Evolutionary conservation across 768 basidiomycete genomes (phyloP).

Genomic region (Cystofilobasidium capitatum): DNA sequence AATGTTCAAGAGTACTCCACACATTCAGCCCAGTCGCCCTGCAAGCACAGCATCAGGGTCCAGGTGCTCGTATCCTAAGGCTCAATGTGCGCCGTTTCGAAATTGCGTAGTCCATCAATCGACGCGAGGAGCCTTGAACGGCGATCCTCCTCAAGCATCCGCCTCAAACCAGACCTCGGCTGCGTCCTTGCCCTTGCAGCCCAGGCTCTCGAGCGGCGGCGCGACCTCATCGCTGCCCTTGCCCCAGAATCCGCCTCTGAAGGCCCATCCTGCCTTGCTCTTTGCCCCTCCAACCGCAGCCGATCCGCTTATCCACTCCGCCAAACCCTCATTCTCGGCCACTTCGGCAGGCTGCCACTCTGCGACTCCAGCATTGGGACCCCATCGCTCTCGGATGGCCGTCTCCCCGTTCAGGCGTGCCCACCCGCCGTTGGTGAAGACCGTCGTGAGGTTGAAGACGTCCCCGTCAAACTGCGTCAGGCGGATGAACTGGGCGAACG

Average conservation of each 20-base stretch:
- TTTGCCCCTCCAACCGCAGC: neutral
- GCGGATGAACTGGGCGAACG: neutral
- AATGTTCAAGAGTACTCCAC: no score
- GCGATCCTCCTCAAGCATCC: neutral
- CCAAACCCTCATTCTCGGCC: neutral
- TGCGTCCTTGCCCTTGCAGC: conserved; percentile 3
- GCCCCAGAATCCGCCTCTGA: conserved; percentile 7
- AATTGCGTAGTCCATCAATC: no score
- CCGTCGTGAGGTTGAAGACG: conserved; percentile 11
- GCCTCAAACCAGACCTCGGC: conserved; percentile 11
- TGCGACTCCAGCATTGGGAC: neutral
- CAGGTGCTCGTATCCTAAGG: no score
- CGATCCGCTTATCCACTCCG: conserved; percentile 4
- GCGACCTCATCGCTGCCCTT: neutral
- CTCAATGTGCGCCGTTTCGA: no score
- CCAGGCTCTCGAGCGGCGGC: conserved; percentile 1
- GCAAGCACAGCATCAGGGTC: no score
- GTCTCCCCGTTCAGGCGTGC: no score
- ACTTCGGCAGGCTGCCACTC: neutral
- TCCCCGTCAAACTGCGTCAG: conserved; percentile 9
- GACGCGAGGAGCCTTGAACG: no score
- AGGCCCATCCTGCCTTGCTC: neutral
- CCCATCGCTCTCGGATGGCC: neutral
- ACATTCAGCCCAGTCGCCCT: no score
- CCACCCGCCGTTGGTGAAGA: conserved; percentile 4